Base-by-base conservation (phyloP, 75 land plant species). In the Pinus albicaulis region DNA sequence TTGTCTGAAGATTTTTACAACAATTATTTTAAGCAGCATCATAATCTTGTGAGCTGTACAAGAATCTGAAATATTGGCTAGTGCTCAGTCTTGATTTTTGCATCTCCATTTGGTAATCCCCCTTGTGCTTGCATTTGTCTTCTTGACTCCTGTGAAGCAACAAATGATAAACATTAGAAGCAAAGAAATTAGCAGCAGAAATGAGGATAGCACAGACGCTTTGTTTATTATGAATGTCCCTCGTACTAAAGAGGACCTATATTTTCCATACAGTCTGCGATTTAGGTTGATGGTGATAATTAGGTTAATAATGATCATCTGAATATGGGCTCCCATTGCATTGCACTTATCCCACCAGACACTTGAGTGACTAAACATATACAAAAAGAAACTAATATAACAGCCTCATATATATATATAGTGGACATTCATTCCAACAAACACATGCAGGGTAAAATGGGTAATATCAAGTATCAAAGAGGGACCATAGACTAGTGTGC, bases 91-190 rank as follows among this genome's bases (percentile, higher is more conserved):
- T 94, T 90, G 19, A 90, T 85, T 82, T 92, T 92, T 56, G 81
- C 73, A 82, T 94, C 92, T 57, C 97, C 97, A 73, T 94, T 94
- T 26, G 92, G 89, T 70, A 94, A 59, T 57, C 75, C 38, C 62
- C 80, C 81, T 52, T 79, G 87, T 79, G 89, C 57, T 75, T 90
- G 95, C 0, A 75, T 57, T 23, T 69, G 77, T 44, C 82, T 75
- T 76, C 81, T 88, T 41, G 81, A 53, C 57, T 90, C 91, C 92
- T 88, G 84, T 58, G 62, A 56, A 17, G 7, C 24, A 59, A 22
- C 34, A 76, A 57, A 70, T n/a, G 55, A 16, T 38, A 8, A 25
- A 78, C 22, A 31, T 41, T 13, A 56, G 36, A 25, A 80, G 17
- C 28, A 34, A 23, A 5, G 28, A 48, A 7, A 8, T 19, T 38